Percentiles rank a stretch among this genome's conserved stretches.
phyloP scores from a whole-genome alignment of 768 basidiomycete genomes.

The Ramaria sp. region DNA sequence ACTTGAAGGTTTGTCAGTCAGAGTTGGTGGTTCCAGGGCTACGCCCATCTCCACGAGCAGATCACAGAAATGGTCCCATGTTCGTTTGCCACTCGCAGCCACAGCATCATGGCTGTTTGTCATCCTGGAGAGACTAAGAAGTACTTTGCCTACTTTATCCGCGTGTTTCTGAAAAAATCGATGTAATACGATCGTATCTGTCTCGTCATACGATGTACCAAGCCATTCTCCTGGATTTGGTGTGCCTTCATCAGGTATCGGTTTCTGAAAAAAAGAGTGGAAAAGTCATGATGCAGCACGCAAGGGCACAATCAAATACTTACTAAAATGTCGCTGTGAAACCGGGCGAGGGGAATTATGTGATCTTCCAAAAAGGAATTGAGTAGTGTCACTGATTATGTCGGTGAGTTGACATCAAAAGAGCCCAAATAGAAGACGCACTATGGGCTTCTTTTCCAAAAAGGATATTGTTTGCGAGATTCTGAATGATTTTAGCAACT shows the following conservation, averaged over 20 bases:
- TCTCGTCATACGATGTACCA: slow-evolving; percentile 70
- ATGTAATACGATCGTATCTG: slow-evolving; percentile 73
- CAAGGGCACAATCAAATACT: slow-evolving; percentile 14
- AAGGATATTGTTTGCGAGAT: slow-evolving; percentile 87
- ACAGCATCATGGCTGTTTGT: slow-evolving; percentile 21
- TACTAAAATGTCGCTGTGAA: slow-evolving; percentile 67
- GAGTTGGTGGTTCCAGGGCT: slow-evolving; percentile 52
- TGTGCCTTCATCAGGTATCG: slow-evolving; percentile 5
- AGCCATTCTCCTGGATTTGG: slow-evolving; percentile 52
- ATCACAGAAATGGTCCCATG: slow-evolving; percentile 75
- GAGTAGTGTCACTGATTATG: slow-evolving; percentile 43
- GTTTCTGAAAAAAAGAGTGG: neutral
- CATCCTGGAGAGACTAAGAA: slow-evolving; percentile 55
- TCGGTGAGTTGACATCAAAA: neutral
- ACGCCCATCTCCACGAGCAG: slow-evolving; percentile 70
- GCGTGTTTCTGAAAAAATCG: slow-evolving; percentile 78
- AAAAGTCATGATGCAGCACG: neutral
- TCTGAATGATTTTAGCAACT: slow-evolving; percentile 88
- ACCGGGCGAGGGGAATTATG: slow-evolving; percentile 63
- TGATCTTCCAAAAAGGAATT: slow-evolving; percentile 67
- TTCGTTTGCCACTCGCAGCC: slow-evolving; percentile 57
- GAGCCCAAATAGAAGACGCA: neutral
- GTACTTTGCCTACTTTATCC: slow-evolving; percentile 80
- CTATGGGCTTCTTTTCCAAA: slow-evolving; percentile 84
- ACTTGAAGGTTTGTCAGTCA: slow-evolving; percentile 33